These are phyloP conservation scores for Arthromyces matolae DNA, from an alignment of 768 basidiomycete species.

Conservation along the genomic window DNA sequence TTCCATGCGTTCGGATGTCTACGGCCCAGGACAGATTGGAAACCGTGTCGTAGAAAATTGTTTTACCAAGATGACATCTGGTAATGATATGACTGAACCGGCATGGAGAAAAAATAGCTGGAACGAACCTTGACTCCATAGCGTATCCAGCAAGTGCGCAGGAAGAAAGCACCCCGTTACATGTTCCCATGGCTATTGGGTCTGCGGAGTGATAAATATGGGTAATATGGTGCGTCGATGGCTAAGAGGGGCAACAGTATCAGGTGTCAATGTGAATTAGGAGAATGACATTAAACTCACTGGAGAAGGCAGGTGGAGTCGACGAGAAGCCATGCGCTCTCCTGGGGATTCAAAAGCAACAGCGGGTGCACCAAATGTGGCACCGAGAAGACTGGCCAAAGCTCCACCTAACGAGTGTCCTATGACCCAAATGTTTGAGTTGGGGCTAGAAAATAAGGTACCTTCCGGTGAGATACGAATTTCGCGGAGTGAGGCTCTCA, in stretches of 20 bases:
- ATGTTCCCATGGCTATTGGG: conserved; percentile 88
- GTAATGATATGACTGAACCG: not conserved
- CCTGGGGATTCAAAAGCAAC: conserved; percentile 90
- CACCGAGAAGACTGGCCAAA: conserved; percentile 76
- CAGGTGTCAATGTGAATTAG: not conserved
- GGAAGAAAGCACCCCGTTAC: conserved; percentile 74
- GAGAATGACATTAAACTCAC: conserved; percentile 38
- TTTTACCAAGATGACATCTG: conserved; percentile 83
- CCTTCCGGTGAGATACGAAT: not conserved
- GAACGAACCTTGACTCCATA: conserved; percentile 64
- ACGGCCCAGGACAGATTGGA: conserved; percentile 81
- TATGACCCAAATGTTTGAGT: conserved; percentile 84
- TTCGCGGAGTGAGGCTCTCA: conserved; percentile 9
- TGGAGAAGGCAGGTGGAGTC: conserved; percentile 84
- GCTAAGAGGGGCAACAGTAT: conserved; percentile 34
- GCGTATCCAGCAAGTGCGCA: conserved; percentile 91
- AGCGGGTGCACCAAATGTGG: conserved; percentile 85
- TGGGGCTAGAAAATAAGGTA: conserved; percentile 40
- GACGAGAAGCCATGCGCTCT: conserved; percentile 71
- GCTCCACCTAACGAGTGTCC: conserved; percentile 74
- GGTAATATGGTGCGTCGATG: conserved; percentile 74
- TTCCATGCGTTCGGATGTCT: conserved; percentile 76
- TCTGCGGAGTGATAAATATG: conserved; percentile 95
- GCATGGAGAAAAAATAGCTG: not conserved
- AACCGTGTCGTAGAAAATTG: conserved; percentile 91